Conservation (phyloP, 495 filamentous ascomycete species). For the Daldinia decipiens region DNA sequence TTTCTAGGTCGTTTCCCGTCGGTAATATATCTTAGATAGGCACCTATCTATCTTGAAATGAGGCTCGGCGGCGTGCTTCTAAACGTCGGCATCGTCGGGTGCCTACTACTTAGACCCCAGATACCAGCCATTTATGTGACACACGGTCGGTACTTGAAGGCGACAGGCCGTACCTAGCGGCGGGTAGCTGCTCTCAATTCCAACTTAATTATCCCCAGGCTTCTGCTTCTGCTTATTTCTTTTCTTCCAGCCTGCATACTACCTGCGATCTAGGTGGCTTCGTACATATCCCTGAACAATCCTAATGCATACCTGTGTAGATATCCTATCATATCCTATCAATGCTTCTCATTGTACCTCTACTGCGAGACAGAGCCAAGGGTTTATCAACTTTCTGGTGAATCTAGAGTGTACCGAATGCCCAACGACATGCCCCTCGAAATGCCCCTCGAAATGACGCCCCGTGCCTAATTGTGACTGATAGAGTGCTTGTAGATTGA, state of each 20-base stretch:
- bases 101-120: neutral
- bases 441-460: neutral
- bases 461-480: neutral
- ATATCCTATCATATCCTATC: neutral
- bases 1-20: neutral
- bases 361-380: neutral
- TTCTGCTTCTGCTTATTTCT: constrained; percentile 6
- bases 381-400: neutral
- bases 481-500: neutral
- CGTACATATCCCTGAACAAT: neutral
- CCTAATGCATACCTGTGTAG: neutral
- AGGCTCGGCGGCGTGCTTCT: neutral
- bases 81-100: neutral
- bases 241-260: neutral
- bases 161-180: neutral
- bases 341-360: neutral
- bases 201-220: constrained; percentile 9
- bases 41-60: neutral
- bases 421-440: neutral
- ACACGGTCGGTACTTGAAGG: constrained; percentile 21
- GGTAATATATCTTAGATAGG: neutral
- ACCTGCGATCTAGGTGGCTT: neutral
- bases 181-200: constrained; percentile 6
- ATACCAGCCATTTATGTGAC: constrained; percentile 14
- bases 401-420: neutral